phyloP scores from a whole-genome alignment of 140 eudicot genomes.

The Cichorium intybus region DNA sequence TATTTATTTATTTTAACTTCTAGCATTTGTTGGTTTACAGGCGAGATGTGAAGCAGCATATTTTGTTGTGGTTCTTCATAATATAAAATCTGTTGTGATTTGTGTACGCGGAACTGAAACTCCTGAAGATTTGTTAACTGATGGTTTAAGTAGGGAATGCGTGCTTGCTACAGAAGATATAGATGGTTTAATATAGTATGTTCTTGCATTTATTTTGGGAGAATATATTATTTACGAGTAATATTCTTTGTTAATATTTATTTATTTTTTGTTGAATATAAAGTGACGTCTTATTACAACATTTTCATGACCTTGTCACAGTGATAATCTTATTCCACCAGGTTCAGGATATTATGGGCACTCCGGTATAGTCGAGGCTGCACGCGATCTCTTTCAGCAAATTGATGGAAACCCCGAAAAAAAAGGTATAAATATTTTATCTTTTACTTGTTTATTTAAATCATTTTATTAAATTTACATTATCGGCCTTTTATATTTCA shows the following conservation, averaged over 20 bases:
- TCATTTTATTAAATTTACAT: neutral
- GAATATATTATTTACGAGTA: slow-evolving; percentile 2
- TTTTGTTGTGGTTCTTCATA: slow-evolving; percentile 63
- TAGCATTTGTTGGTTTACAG: slow-evolving; percentile 24
- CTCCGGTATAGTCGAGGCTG: slow-evolving; percentile 69
- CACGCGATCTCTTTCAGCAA: slow-evolving; percentile 57
- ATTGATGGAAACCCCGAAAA: slow-evolving; percentile 51
- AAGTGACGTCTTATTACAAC: slow-evolving; percentile 22
- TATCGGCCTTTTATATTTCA: neutral
- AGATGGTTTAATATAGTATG: slow-evolving; percentile 57
- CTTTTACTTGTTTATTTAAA: neutral
- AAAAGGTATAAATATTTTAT: slow-evolving; percentile 19
- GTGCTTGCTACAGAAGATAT: slow-evolving; percentile 49
- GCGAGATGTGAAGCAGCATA: slow-evolving; percentile 73
- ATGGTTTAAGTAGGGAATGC: slow-evolving; percentile 73
- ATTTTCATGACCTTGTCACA: slow-evolving; percentile 48
- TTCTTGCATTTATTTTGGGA: neutral
- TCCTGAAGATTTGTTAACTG: slow-evolving; percentile 78
- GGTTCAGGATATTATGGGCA: slow-evolving; percentile 61
- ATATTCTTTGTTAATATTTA: neutral
- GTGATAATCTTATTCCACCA: slow-evolving; percentile 48
- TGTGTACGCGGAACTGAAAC: slow-evolving; percentile 82
- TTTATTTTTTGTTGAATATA: neutral
- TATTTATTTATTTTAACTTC: too few species aligned
- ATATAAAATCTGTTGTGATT: slow-evolving; percentile 53